These are phyloP conservation scores for Gloeostereum incarnatum DNA, from an alignment of 768 basidiomycete genomes.

Conservation along the genomic window DNA sequence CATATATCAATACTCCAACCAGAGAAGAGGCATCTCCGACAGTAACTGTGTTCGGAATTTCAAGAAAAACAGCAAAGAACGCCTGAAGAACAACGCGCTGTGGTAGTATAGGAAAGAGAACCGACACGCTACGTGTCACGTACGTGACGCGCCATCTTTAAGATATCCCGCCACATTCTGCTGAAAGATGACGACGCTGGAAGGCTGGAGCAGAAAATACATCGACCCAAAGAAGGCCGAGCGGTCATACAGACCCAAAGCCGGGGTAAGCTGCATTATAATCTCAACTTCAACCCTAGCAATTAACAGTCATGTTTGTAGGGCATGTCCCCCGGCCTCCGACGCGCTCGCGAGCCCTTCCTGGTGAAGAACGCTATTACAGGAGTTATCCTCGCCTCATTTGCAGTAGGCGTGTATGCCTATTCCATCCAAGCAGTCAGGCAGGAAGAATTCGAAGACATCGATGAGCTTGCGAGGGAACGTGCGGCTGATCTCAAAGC, in stretches of 20 bases:
- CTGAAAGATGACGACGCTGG: too few species aligned
- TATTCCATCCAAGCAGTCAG: constrained; percentile 94
- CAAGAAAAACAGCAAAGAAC: too few species aligned
- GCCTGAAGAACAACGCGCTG: too few species aligned
- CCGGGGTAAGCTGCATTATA: constrained; percentile 29
- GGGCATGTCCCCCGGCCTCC: constrained; percentile 82
- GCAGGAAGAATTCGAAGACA: constrained; percentile 86
- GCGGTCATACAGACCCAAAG: constrained; percentile 41
- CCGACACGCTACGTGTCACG: too few species aligned
- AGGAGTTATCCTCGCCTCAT: constrained; percentile 60
- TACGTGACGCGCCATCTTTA: too few species aligned
- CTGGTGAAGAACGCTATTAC: constrained; percentile 70
- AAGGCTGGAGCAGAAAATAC: constrained; percentile 18
- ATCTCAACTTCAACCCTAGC: constrained; percentile 6
- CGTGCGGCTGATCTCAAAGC: too few species aligned
- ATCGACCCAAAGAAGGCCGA: constrained; percentile 31
- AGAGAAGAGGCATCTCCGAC: too few species aligned
- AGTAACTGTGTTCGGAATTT: too few species aligned
- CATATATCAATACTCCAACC: too few species aligned
- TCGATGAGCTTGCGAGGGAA: constrained; percentile 68
- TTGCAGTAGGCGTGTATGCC: constrained; percentile 76
- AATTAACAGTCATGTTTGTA: constrained; percentile 20
- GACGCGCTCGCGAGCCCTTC: constrained; percentile 83
- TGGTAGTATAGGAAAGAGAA: too few species aligned
- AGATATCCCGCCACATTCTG: too few species aligned